phyloP scores from a whole-genome alignment of 2,329 filamentous ascomycete genomes.

The Colletotrichum horii region DNA sequence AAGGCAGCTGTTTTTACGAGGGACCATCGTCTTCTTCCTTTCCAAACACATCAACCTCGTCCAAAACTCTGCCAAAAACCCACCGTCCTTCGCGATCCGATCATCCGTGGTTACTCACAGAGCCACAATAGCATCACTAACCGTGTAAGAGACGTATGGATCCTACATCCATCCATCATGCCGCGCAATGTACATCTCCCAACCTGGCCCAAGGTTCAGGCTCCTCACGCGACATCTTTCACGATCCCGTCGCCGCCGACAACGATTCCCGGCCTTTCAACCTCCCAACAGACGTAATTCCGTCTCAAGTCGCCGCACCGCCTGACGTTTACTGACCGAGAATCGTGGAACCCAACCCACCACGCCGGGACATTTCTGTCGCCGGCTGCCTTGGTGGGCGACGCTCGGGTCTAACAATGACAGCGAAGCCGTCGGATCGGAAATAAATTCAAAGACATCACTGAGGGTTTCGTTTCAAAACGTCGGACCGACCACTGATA shows the following conservation, averaged over 20 bases:
- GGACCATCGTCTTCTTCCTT: not conserved
- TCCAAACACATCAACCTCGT: not conserved
- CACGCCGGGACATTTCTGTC: not conserved
- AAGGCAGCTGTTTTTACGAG: no score
- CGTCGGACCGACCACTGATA: not conserved
- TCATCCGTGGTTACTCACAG: not conserved
- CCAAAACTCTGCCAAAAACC: not conserved
- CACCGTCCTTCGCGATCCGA: not conserved
- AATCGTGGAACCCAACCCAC: not conserved
- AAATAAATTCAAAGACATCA: not conserved
- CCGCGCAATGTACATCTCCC: not conserved
- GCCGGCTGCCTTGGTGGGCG: not conserved
- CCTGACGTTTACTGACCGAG: slow-evolving; percentile 1
- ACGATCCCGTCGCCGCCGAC: not conserved
- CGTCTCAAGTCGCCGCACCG: not conserved
- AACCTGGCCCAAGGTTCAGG: not conserved
- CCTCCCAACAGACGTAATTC: not conserved
- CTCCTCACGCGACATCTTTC: not conserved
- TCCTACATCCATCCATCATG: not conserved
- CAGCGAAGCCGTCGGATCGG: not conserved
- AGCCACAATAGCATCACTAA: not conserved
- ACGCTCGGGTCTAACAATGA: not conserved
- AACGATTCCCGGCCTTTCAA: not conserved
- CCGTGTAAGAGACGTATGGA: not conserved
- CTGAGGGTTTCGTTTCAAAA: not conserved